These are phyloP conservation scores for Orbilia ellipsospora DNA, from an alignment of 2,329 filamentous ascomycete genomes.

Conservation along the genomic window DNA sequence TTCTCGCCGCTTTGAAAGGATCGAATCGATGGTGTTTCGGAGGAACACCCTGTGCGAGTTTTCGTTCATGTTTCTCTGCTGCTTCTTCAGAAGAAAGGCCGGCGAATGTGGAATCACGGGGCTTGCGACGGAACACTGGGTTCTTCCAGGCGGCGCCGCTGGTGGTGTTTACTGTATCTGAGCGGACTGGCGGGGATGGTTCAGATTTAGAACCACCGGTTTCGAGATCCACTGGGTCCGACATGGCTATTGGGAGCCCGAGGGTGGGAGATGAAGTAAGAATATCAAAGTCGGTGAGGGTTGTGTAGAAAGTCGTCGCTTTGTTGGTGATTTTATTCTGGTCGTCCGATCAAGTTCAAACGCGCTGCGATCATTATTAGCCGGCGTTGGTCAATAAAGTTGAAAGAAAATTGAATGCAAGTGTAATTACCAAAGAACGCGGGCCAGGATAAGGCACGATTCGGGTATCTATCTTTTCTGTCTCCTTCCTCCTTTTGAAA, in stretches of 20 bases:
- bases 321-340: not conserved
- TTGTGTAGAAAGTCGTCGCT: not conserved
- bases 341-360: not conserved
- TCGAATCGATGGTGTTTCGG: slow-evolving; percentile 37
- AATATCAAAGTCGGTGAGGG: not conserved
- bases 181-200: not conserved
- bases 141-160: slow-evolving; percentile 32
- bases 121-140: slow-evolving; percentile 40
- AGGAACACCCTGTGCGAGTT: slow-evolving; percentile 16
- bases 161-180: slow-evolving; percentile 7
- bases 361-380: slow-evolving; percentile 8
- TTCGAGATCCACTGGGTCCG: slow-evolving; percentile 39
- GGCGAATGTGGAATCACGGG: slow-evolving; percentile 24
- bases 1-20: slow-evolving; percentile 37
- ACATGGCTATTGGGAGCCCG: slow-evolving; percentile 12
- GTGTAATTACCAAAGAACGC: not conserved
- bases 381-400: not conserved
- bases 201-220: slow-evolving; percentile 12
- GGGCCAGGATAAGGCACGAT: not conserved
- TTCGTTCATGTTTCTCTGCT: slow-evolving; percentile 25
- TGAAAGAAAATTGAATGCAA: too few relatives aligned
- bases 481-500: slow-evolving; percentile 3
- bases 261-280: not conserved
- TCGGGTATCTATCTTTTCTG: not conserved
- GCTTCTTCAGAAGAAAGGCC: slow-evolving; percentile 39